Evolutionary conservation across 2,329 filamentous ascomycete species (phyloP), one percentile per base, ranked within the genome.

Genomic region (Sphaerostilbella broomeana): DNA sequence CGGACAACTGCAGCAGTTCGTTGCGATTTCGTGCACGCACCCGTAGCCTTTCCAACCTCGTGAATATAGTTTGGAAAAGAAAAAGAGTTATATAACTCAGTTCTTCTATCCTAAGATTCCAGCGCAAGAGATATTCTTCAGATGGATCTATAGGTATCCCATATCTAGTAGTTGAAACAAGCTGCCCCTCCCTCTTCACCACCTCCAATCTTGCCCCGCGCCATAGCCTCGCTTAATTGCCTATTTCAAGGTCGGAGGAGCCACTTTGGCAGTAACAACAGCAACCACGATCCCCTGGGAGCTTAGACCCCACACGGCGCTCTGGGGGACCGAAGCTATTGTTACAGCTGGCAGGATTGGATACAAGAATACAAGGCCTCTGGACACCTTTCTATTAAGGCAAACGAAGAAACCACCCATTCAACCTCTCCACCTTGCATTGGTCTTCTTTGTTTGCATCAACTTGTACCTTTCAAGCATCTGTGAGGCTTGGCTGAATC

Each of bases 341-440:
- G 12, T 7, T 19, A 18, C 25, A 24, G 35, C 36, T 32, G 36
- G 36, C 36, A 19, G 16, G 20, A 7, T 11, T 25, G n/a, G 36
- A 31, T 16, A 25, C 37, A 22, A 27, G 4, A 27, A 16, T 33
- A 40, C 32, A 21, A 36, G 13, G 33, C 24, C 27, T 33, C 27
- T 38, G 36, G 58, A 57, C 59, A 61, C 59, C 51, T 61, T 60
- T 51, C 57, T 54, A 50, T 45, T 57, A 57, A 41, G 40, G 52
- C 49, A 57, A 54, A 52, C 54, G 51, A 55, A 47, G 33, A 37
- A 24, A 35, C 20, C 18, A 22, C 31, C 28, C 30, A 25, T 43
- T 29, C 24, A 38, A 31, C 40, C 37, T 41, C 31, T 4, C 27
- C 22, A 34, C 34, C 17, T 16, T 35, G 19, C 33, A 33, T 25